Evolutionary conservation across 106 monocot species (phyloP).

Genomic region (Phalaenopsis equestris): DNA sequence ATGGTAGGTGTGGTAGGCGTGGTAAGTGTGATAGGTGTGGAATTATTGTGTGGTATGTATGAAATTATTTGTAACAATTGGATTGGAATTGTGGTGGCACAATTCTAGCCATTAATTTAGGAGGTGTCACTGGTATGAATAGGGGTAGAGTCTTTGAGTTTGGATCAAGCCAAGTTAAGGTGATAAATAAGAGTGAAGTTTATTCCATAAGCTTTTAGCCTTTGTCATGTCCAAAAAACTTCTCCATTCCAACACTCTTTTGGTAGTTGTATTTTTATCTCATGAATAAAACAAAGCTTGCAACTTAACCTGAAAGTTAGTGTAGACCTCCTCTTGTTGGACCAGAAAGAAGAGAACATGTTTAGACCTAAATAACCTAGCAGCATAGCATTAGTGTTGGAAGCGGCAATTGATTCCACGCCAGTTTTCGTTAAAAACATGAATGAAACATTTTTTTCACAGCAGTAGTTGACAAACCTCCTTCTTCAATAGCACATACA

Average conservation of each 20-base stretch:
- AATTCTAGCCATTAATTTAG: no score
- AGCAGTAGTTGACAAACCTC: not conserved
- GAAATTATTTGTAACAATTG: no score
- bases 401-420: conserved; percentile 39
- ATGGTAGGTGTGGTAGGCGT: no score
- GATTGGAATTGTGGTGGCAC: no score
- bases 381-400: conserved; percentile 62
- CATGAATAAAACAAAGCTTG: conserved; percentile 36
- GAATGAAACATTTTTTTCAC: conserved; percentile 17
- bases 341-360: conserved; percentile 47
- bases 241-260: not conserved
- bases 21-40: no score
- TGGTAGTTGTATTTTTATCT: conserved; percentile 44
- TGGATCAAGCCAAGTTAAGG: no score
- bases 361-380: not conserved
- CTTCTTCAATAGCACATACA: conserved; percentile 19
- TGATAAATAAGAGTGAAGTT: no score
- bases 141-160: no score
- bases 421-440: conserved; percentile 21
- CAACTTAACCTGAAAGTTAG: conserved; percentile 40
- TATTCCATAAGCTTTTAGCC: no score
- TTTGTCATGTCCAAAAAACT: no score
- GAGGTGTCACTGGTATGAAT: no score
- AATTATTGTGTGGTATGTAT: no score
- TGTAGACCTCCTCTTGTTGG: conserved; percentile 35